phyloP scores from a whole-genome alignment of 352 stramenopile genomes.

The Phytophthora ramorum region DNA sequence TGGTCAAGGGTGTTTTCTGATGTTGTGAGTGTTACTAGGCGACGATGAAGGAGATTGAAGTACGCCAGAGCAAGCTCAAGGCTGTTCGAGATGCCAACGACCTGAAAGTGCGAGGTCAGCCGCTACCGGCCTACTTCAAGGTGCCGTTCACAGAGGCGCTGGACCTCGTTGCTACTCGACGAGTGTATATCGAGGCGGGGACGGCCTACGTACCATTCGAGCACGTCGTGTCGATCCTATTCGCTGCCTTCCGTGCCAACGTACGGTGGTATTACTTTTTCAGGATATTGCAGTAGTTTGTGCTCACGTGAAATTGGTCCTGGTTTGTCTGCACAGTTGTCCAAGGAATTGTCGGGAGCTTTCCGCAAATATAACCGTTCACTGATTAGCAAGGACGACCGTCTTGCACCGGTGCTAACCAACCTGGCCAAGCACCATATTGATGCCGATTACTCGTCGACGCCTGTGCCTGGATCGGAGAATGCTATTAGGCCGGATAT shows the following conservation, averaged over 20 bases:
- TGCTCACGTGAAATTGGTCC: not conserved
- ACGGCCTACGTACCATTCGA: constrained; percentile 96
- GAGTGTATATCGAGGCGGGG: constrained; percentile 95
- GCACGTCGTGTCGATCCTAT: constrained; percentile 95
- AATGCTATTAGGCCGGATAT: constrained; percentile 91
- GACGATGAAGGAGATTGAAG: constrained; percentile 71
- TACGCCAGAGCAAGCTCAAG: constrained; percentile 67
- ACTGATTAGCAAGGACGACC: constrained; percentile 92
- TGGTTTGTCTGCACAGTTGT: constrained; percentile 65
- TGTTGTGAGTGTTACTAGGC: constrained; percentile 33
- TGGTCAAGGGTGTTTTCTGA: not conserved
- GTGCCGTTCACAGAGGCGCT: constrained; percentile 98
- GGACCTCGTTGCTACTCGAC: constrained; percentile 89
- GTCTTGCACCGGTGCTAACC: constrained; percentile 93
- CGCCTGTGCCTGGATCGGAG: constrained; percentile 44
- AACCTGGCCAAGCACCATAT: constrained; percentile 98
- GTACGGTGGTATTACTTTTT: constrained; percentile 40
- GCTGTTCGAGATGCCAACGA: constrained; percentile 70
- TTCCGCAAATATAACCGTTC: constrained; percentile 91
- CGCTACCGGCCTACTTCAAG: constrained; percentile 92
- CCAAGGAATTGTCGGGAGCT: constrained; percentile 90
- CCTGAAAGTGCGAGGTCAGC: constrained; percentile 53
- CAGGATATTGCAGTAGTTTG: not conserved
- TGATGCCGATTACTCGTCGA: constrained; percentile 86
- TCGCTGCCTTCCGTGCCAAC: constrained; percentile 91